Base-by-base conservation (phyloP, 2,329 filamentous ascomycete species). In the Aspergillus transmontanensis region DNA sequence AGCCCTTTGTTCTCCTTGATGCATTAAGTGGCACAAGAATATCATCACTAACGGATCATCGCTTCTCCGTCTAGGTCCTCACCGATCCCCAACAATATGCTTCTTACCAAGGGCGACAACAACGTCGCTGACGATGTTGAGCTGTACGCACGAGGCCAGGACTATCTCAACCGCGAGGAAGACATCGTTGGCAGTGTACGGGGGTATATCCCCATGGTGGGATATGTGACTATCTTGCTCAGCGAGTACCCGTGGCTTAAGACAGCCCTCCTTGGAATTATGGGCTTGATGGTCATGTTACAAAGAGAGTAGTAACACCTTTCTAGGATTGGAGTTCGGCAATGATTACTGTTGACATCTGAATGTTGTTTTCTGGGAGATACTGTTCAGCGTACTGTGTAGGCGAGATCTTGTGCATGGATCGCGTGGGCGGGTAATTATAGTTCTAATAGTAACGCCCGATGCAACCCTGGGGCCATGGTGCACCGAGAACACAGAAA, bases 61-160 rank as follows among this genome's bases (percentile, higher is more conserved):
- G 60, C 41, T 12, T 45, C 14, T 58, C 34, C 34, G 59, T 55
- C 19, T 58, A 76, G 74, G 36, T 68, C 68, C 41, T 71, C 72
- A 2, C 58, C 68, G 12, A 66, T 67, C 9, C 64, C 69, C 9
- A 71, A 76, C 23, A 74, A 79, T 50, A 79, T 92, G 74, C 87
- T 99, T 23, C 86, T 99, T 61, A 99, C 95, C 39, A 99, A 99
- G 81, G 95, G 95, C 69, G 95, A 99, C 81, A 99, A 98, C 84
- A 99, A 99, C 77, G 80, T 88, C 9, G 91, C 92, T 48, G 94
- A 98, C 78, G 95, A 99, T 77, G 96, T 93, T 19, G 94, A 97
- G 76, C 85, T 91, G 21, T 97, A 97, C 77, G 94, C 95, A 3
- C 83, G 84, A 45, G 92, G 91, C 21, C 94, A 99, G 80, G 91